Conservation (phyloP, 176 grass and related monocot genomes). For the Coix lacrymajobi region DNA sequence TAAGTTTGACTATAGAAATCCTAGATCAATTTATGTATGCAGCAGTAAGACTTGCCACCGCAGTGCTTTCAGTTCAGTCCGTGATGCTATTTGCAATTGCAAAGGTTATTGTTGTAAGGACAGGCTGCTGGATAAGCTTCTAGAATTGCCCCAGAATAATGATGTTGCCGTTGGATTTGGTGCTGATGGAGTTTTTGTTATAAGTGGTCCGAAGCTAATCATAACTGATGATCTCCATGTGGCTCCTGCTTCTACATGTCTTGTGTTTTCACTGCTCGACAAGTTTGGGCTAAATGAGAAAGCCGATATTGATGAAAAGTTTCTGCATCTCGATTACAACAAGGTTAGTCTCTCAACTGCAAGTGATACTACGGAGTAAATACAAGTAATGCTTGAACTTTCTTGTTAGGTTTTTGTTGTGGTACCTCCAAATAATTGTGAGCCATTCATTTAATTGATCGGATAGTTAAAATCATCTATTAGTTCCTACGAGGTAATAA, state of each 20-base stretch:
- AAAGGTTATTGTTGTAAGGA: not conserved
- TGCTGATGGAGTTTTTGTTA: not conserved
- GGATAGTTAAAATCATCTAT: too few species aligned
- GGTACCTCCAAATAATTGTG: too few species aligned
- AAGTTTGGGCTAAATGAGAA: not conserved
- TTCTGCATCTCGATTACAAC: not conserved
- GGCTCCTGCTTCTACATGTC: not conserved
- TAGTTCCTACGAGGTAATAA: too few species aligned
- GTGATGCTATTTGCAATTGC: not conserved
- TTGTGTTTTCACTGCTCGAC: not conserved
- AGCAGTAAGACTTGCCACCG: accelerated
- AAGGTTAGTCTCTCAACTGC: not conserved
- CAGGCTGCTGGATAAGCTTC: accelerated
- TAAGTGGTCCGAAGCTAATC: not conserved
- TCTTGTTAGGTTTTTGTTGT: too few species aligned
- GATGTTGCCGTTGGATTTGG: not conserved
- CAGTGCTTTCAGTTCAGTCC: not conserved
- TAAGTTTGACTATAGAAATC: not conserved
- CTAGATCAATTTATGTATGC: not conserved
- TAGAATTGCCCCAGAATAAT: not conserved
- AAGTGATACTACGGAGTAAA: too few species aligned
- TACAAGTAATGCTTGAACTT: too few species aligned
- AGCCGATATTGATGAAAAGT: not conserved
- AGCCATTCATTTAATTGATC: too few species aligned
- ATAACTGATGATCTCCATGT: not conserved